Evolutionary conservation across 2,329 filamentous ascomycete species (phyloP).

Genomic region (Neonectria sp.): DNA sequence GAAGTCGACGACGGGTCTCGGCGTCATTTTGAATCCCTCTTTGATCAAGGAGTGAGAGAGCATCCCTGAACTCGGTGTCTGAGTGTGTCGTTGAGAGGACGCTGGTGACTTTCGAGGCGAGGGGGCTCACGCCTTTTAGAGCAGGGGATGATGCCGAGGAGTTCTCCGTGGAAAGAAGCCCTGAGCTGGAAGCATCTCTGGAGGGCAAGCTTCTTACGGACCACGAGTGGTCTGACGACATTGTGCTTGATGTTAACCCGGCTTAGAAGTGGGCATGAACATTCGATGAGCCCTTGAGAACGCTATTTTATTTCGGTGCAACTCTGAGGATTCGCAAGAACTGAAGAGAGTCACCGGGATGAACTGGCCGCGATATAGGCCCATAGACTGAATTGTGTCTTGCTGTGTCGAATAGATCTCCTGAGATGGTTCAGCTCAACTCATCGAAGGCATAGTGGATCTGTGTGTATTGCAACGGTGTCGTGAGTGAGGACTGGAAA

Average conservation of each 20-base stretch:
- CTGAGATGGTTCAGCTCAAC: slow-evolving; percentile 7
- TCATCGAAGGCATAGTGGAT: slow-evolving; percentile 21
- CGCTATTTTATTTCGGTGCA: slow-evolving; percentile 29
- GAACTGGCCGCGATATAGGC: not conserved
- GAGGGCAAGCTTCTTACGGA: slow-evolving; percentile 41
- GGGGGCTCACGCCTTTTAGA: slow-evolving; percentile 70
- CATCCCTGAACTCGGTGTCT: slow-evolving; percentile 91
- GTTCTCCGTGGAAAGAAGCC: slow-evolving; percentile 83
- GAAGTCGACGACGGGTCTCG: slow-evolving; percentile 83
- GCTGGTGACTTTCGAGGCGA: slow-evolving; percentile 86
- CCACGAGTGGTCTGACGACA: slow-evolving; percentile 40
- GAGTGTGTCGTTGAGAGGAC: slow-evolving; percentile 94
- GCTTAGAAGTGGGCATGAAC: slow-evolving; percentile 12
- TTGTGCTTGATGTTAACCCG: slow-evolving; percentile 27
- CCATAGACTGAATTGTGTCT: not conserved
- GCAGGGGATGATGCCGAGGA: slow-evolving; percentile 83
- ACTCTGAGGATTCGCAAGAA: not conserved
- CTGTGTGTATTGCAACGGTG: slow-evolving; percentile 42
- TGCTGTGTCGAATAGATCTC: slow-evolving; percentile 3
- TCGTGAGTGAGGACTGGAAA: slow-evolving; percentile 39
- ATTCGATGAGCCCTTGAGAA: slow-evolving; percentile 2
- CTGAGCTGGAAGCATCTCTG: slow-evolving; percentile 45
- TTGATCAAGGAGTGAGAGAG: slow-evolving; percentile 83
- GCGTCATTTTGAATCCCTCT: slow-evolving; percentile 80
- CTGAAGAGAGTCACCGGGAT: not conserved